Evolutionary conservation across 192 early-diverging fungal species (phyloP).

Genomic region (Rhizoclosmatium sp.): DNA sequence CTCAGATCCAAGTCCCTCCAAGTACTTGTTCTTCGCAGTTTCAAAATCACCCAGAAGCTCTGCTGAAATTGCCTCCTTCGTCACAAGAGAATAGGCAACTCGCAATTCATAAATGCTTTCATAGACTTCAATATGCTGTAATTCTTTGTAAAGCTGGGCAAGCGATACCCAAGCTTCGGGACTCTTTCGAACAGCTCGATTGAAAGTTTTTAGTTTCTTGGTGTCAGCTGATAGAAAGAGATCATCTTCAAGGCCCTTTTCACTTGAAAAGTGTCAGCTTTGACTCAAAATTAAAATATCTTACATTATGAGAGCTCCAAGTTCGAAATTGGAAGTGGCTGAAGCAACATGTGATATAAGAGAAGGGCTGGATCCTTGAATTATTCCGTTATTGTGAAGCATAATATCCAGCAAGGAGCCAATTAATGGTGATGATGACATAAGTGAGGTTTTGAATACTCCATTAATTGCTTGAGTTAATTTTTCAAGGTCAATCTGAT

Average conservation of each 20-base stretch:
- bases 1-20: constrained; percentile 18
- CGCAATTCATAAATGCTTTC: constrained; percentile 66
- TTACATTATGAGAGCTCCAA: constrained; percentile 49
- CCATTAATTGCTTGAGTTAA: neutral
- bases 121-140: constrained; percentile 71
- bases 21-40: constrained; percentile 48
- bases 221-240: constrained; percentile 23
- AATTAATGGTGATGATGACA: constrained; percentile 37
- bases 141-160: constrained; percentile 66
- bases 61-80: constrained; percentile 68
- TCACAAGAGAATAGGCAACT: constrained; percentile 54
- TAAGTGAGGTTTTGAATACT: constrained; percentile 34
- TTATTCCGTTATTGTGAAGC: constrained; percentile 9
- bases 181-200: constrained; percentile 5
- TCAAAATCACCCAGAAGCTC: constrained; percentile 68
- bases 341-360: constrained; percentile 41
- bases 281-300: neutral
- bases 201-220: constrained; percentile 6
- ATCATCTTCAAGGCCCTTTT: constrained; percentile 39
- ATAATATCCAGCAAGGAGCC: constrained; percentile 39
- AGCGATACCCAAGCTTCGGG: constrained; percentile 65
- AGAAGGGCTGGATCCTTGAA: neutral
- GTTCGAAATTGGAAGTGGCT: constrained; percentile 46
- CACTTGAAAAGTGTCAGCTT: constrained; percentile 6
- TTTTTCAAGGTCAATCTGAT: no score